Evolutionary conservation across 2,329 filamentous ascomycete genomes (phyloP), one percentile per base, ranked within the genome.

Genomic region (Nemania sp.): DNA sequence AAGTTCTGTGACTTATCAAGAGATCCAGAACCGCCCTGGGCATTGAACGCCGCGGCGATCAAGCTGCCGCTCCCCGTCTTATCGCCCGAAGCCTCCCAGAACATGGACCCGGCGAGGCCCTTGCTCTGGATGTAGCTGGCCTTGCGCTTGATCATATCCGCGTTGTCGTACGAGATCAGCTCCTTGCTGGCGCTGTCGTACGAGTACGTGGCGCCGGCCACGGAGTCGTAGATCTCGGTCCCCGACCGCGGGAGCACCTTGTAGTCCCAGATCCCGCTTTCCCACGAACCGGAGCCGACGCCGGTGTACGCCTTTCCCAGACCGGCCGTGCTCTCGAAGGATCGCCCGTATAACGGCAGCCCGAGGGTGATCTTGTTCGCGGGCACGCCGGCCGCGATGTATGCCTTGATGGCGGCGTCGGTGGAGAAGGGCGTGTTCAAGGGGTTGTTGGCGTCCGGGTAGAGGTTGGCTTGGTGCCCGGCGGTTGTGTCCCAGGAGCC

Each of bases 51-150:
- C 3, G 65, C 44, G n/a, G 54, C 58, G 43, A 89, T 86, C 62
- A 94, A 73, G 60, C 84, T 89, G 3, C 79, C 77, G 9, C 70
- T 71, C 15, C 79, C 82, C 3, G 65, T 77, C 64, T 80, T 80
- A 68, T 95, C 90, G 6, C 79, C 84, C 56, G 84, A 89, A 14
- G 82, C 84, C 69, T 94, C 89, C 90, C 90, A 95, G 81, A 89
- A 95, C 89, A 94, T 93, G 24, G 81, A 84, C 20, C 90, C 90
- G 3, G 86, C 89, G 1, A 94, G 77, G 0, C 83, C 79, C 50
- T 78, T 76, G 44, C 72, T 65, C 70, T 80, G 78, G 62, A 91
- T 81, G 68, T 87, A 93, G 2, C 74, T 65, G 5, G 84, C 82
- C 74, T 94, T 95, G 61, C 73, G 66, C 45, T 73, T 69, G 24